Base-by-base conservation (phyloP, 176 grass and related monocot genomes). In the Ampelocalamus luodianensis region DNA sequence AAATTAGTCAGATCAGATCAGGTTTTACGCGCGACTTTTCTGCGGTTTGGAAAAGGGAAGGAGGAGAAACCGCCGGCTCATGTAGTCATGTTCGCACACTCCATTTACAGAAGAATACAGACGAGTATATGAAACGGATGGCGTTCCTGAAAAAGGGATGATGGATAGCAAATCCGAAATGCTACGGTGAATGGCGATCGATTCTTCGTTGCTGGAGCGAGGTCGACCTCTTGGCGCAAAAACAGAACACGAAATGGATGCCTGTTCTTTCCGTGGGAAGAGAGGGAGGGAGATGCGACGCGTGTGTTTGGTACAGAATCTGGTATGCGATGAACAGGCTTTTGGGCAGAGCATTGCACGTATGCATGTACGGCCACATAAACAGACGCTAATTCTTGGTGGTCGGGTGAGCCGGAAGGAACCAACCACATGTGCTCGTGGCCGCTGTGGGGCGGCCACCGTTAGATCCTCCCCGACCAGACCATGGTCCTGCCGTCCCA, bases 371-470 rank as follows among this genome's bases (percentile, higher is more conserved):
- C 68, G 75, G 65, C 43, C 4, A 22, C 55, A 42, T 65, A 78
- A 72, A 20, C 86, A 45, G 64, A 65, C 72, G 60, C 76, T 67
- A 55, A 67, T 74, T 79, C 68, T 58, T 39, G 53, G 42, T 51
- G 72, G 61, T 61, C 46, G 54, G 79, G 53, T 20, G 69, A 40
- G 80, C 27, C 56, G 74, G 80, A 51, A 53, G 65, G 86, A 88
- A 78, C 73, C 65, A 36, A 20, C 8, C 80, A 72, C 87, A 83
- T 88, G 86, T 88, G 61, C 71, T 58, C 3, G 50, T 68, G 77
- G 68, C 7, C 3, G 56, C 20, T 17, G 32, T 73, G 72, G 86
- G 86, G 61, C 70, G 46, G 72, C 40, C 63, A 11, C 29, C 27
- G 27, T 53, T 56, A 67, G 78, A 82, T 87, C 78, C 46, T 87